Evolutionary conservation across 257 asterid genomes (phyloP), one percentile per base, ranked within the genome.

Genomic region (Fraxinus excelsior): DNA sequence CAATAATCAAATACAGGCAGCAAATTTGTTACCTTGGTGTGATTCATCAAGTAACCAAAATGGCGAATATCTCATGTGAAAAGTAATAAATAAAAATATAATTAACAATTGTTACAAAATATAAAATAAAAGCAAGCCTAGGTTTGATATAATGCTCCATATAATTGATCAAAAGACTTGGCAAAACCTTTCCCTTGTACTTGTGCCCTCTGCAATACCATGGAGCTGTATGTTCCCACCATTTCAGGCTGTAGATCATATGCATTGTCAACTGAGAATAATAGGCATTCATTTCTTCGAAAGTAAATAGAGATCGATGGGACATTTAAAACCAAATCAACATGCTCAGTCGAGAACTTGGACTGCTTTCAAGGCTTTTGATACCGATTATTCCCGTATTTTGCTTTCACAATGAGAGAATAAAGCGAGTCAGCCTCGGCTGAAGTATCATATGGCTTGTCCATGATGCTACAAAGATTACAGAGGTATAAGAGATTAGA

Each of bases 391-490:
- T 95, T 93, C 91, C 91, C 96, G 53, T 80, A 90, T 66, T 51
- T 86, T 71, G 98, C 99, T 82, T 92, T 92, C 32, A 81, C 83
- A 71, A 95, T 83, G 72, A 95, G 96, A 0, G 95, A 76, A 74
- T 89, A 95, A 1, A 94, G 87, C 82, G 93, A 84, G 79, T 92
- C 96, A 2, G 89, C 93, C 83, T 95, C 98, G 25, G 96, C 93
- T 74, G 99, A 91, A 75, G 96, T 90, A 80, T 92, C 98, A 73
- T 89, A 94, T 21, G 97, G 94, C 84, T 65, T 83, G 88, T 79
- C 73, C 76, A 90, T 65, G 75, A 92, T 88, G 88, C 99, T 92
- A 85, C 86, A 71, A 76, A 53, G 49, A 31, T 73, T 44, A 37
- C 73, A 14, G 25, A 44, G 58, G 0, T 29, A 56, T 18, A n/a